Evolutionary conservation across 2,329 filamentous ascomycete species (phyloP).

Genomic region (Immersiporthe knoxdaviesiana): DNA sequence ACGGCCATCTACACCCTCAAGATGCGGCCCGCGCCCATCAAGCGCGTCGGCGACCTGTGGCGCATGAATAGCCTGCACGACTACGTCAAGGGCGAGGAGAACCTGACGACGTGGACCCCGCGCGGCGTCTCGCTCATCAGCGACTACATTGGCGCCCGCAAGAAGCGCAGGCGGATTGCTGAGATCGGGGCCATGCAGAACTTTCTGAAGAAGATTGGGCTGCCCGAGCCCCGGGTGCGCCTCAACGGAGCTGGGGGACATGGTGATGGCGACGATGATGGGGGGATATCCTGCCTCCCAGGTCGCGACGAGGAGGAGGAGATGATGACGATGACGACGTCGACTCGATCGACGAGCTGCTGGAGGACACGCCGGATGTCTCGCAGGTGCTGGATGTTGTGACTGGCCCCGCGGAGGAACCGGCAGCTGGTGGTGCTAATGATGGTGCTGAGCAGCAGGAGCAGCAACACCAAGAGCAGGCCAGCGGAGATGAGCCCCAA

Average conservation of each 20-base stretch:
- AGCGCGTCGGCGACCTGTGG: slow-evolving; percentile 91
- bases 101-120: slow-evolving; percentile 81
- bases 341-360: slow-evolving; percentile 60
- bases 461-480: slow-evolving; percentile 18
- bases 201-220: slow-evolving; percentile 62
- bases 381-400: slow-evolving; percentile 44
- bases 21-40: slow-evolving; percentile 86
- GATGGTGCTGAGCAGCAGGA: slow-evolving; percentile 13
- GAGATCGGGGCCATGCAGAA: slow-evolving; percentile 79
- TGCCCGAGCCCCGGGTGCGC: slow-evolving; percentile 46
- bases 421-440: background rate
- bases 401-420: background rate
- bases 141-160: slow-evolving; percentile 78
- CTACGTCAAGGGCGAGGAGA: slow-evolving; percentile 95
- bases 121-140: slow-evolving; percentile 88
- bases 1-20: slow-evolving; percentile 85
- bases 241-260: slow-evolving; percentile 40
- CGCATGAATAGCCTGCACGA: slow-evolving; percentile 93
- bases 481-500: slow-evolving; percentile 34
- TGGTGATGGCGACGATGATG: slow-evolving; percentile 44
- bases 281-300: slow-evolving; percentile 39
- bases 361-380: slow-evolving; percentile 60
- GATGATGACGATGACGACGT: slow-evolving; percentile 46
- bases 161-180: slow-evolving; percentile 71
- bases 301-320: slow-evolving; percentile 37